Evolutionary conservation across 2,329 filamentous ascomycete genomes (phyloP), one percentile per base, ranked within the genome.

Genomic region (Hortaea sp.): DNA sequence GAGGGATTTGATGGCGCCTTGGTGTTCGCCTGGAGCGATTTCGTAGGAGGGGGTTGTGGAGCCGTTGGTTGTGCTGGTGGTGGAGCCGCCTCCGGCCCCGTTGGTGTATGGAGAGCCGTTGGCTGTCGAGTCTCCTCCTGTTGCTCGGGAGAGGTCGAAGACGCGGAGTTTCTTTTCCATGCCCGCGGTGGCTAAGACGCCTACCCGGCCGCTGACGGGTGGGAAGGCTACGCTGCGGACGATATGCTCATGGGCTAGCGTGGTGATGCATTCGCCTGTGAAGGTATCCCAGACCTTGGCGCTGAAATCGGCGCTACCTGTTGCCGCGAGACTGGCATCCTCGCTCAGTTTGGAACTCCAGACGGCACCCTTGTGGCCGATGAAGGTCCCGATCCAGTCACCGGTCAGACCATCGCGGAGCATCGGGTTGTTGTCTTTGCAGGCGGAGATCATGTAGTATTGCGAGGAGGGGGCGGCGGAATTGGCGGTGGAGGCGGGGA

Each of bases 221-320:
- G 71, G 70, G 59, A 95, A 97, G 7, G 92, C 88, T 51, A 97
- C 80, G 35, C 90, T 86, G 53, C 92, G 87, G 50, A 97, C 92
- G 54, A 98, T 95, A 66, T 98, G 92, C 53, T 88, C 81, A 66
- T 98, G 92, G 62, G 90, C 82, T 32, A 98, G 77, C 3, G 87
- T 89, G 60, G 85, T 84, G 38, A 94, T 76, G 42, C 86, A 81
- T 69, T 95, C 89, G 58, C 94, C 94, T 1, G 86, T 92, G 61
- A 94, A 86, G 0, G 92, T 95, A 60, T 98, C 88, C 92, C 94
- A 98, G 44, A 98, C 84, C 67, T 94, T 95, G 42, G 88, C 94
- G 54, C 53, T 50, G 66, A 98, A 98, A 66, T 98, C 92, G 43
- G 92, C 92, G 42, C 89, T 94, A 41, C 87, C 92, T 31, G 94